phyloP scores from a whole-genome alignment of 2,329 filamentous ascomycete species.

The Colletotrichum sp. region DNA sequence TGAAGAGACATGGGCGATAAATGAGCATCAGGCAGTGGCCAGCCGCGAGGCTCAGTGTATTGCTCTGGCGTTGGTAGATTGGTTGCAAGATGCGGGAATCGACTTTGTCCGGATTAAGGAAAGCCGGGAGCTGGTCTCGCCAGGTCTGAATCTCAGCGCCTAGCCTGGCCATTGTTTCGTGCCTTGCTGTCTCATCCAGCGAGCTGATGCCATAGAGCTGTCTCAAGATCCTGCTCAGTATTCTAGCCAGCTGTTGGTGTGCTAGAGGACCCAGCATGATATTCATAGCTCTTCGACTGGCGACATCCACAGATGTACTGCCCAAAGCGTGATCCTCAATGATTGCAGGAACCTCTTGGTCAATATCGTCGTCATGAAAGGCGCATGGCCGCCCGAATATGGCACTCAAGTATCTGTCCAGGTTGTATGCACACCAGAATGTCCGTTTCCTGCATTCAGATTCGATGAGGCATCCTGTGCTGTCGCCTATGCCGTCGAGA shows the following conservation, averaged over 20 bases:
- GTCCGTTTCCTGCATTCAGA: constrained; percentile 44
- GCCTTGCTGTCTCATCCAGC: background rate
- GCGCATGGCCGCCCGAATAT: constrained; percentile 64
- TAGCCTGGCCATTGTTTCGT: constrained; percentile 18
- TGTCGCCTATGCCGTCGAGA: constrained; percentile 24
- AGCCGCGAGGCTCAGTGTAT: constrained; percentile 44
- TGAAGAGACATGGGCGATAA: constrained; percentile 39
- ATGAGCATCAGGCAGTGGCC: constrained; percentile 45
- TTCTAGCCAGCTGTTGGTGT: constrained; percentile 29
- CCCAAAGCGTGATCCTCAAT: constrained; percentile 50
- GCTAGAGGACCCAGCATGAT: constrained; percentile 34
- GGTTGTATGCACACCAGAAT: constrained; percentile 69
- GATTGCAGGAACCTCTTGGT: constrained; percentile 59
- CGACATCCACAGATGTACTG: background rate
- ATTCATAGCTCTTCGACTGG: background rate
- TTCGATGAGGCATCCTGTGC: constrained; percentile 31
- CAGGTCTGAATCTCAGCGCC: constrained; percentile 4
- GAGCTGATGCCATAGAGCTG: background rate
- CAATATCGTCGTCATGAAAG: constrained; percentile 69
- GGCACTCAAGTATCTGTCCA: constrained; percentile 68
- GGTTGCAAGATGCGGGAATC: constrained; percentile 27
- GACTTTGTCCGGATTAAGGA: background rate
- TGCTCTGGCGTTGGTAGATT: constrained; percentile 43
- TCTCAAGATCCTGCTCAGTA: background rate
- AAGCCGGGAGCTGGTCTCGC: background rate